A percentile compares a stretch with the other conserved stretches of the same genome.
Evolutionary conservation across 225 moss, liverwort and hornwort species (phyloP).

Genomic region (Lunularia cruciata): DNA sequence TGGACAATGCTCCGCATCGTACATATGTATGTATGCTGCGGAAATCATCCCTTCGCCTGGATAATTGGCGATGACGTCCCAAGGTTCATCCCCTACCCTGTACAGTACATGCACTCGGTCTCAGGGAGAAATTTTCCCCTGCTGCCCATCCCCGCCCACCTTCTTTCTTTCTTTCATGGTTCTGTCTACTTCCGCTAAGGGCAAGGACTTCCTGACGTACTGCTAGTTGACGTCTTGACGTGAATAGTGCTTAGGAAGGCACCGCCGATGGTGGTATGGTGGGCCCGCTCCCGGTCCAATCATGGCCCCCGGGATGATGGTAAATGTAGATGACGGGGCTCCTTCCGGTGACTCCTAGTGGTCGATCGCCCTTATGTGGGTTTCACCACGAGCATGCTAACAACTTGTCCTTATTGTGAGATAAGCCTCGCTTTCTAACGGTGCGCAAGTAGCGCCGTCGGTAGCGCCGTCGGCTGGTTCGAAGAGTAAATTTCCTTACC

Average conservation of each 20-base stretch:
- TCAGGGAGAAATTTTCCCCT: background rate
- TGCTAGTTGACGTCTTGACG: slow-evolving; percentile 5
- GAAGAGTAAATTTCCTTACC: too few species aligned
- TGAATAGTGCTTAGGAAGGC: background rate
- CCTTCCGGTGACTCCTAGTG: background rate
- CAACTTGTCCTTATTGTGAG: background rate
- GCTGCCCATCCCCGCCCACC: slow-evolving; percentile 1
- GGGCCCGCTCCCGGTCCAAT: background rate
- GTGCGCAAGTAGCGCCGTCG: background rate
- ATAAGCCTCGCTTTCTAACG: background rate
- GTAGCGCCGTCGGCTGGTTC: background rate
- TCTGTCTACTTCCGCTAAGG: too few species aligned
- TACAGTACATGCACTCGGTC: background rate
- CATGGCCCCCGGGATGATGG: slow-evolving; percentile 1
- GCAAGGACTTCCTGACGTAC: background rate
- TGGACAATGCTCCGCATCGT: slow-evolving; percentile 1
- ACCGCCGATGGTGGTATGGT: background rate
- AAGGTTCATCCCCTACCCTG: slow-evolving; percentile 7
- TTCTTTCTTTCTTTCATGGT: background rate
- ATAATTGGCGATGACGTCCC: background rate
- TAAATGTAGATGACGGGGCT: background rate
- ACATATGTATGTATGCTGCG: too few species aligned
- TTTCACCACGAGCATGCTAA: background rate
- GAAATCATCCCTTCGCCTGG: background rate
- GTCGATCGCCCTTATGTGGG: background rate